Evolutionary conservation across 257 asterid genomes (phyloP), one percentile per base, ranked within the genome.

Genomic region (Plantago ovata): DNA sequence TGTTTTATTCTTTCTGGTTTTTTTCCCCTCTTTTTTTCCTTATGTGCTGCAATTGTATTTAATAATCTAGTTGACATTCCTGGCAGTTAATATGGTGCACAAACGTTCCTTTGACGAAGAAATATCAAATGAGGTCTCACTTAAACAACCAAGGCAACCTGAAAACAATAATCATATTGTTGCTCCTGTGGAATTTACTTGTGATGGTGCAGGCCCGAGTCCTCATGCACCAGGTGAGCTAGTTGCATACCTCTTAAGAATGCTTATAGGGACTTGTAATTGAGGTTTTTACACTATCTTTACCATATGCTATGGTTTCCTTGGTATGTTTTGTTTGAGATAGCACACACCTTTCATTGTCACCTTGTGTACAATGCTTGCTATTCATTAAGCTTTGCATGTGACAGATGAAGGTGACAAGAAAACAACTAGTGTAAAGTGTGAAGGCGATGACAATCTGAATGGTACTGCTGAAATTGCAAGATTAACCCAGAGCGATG

Each of bases 81-180:
- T 48, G 36, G 55, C 61, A 76, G 73, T 49, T 49, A 67, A 66
- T 55, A 87, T 87, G 96, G 95, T 81, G 59, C 68, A 72, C 58
- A 88, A 88, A 58, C 80, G 96, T 19, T 82, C 86, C 10, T 72
- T 69, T 20, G 79, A 68, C 56, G 84, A 79, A 70, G 86, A 69
- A 52, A 73, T 79, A 56, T 50, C 75, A 48, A 80, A 73, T n/a
- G 87, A 76, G 69, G 77, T 85, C 62, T 68, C 94, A 56, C 62
- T 69, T 41, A 83, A 83, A 77, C 91, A 76, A 28, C 77, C 77
- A 11, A 85, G 77, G 70, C 94, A 74, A 19, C 71, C 69, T 11
- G 82, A 68, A 12, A 49, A 46, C 38, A 64, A 62, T 48, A 58
- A 23, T 15, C 66, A 72, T 4, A 51, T 55, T 62, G 6, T 49